Evolutionary conservation across 805 yeast genomes (phyloP).

Genomic region (Yarrowia osloensis): DNA sequence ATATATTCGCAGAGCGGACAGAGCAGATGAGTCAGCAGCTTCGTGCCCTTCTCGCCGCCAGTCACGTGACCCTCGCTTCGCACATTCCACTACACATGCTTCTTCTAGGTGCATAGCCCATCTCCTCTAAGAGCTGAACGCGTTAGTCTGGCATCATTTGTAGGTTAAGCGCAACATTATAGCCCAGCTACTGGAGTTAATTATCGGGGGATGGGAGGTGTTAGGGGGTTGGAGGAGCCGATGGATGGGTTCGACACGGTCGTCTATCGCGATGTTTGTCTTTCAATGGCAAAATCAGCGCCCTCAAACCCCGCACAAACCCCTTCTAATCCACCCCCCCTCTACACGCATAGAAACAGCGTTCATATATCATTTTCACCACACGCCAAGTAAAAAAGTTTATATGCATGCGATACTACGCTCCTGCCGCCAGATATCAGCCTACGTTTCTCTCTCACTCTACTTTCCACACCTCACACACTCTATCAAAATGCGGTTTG

Average conservation of each 20-base stretch:
- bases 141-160: conserved; percentile 22
- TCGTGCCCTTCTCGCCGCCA: too few species aligned
- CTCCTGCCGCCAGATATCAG: conserved; percentile 14
- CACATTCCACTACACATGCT: neutral
- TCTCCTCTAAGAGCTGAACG: conserved; percentile 2
- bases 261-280: too few species aligned
- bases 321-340: too few species aligned
- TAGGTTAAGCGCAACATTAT: conserved; percentile 17
- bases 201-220: neutral
- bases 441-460: neutral
- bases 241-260: too few species aligned
- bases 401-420: neutral
- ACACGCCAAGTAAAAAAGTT: conserved; percentile 14
- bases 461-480: neutral
- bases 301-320: too few species aligned
- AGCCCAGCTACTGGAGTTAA: conserved; percentile 3
- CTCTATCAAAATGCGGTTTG: conserved; percentile 7
- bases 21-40: too few species aligned
- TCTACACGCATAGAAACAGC: neutral
- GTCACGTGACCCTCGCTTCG: neutral
- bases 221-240: neutral
- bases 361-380: neutral
- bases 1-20: too few species aligned
- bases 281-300: neutral
- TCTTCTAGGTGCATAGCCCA: conserved; percentile 12